phyloP scores from a whole-genome alignment of 73 alveolate species.

The Durusdinium trenchii region DNA sequence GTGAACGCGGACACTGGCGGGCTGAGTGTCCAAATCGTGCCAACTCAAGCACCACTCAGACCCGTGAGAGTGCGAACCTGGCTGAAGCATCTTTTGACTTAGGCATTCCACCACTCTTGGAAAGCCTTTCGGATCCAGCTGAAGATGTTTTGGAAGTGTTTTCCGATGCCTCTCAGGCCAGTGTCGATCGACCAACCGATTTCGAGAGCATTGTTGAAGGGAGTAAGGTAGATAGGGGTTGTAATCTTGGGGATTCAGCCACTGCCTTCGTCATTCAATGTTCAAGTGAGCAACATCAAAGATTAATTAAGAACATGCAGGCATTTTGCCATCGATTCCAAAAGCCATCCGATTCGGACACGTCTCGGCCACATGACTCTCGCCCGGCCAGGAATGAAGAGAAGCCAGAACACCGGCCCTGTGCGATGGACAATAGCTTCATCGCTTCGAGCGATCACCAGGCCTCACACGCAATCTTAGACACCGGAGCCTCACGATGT shows the following conservation, averaged over 20 bases:
- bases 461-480: conserved; percentile 3
- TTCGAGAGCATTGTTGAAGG: no score
- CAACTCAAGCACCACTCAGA: background rate
- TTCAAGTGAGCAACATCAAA: background rate
- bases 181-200: background rate
- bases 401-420: background rate
- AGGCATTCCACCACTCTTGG: background rate
- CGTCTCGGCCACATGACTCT: background rate
- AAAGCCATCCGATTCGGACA: background rate
- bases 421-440: background rate
- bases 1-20: background rate
- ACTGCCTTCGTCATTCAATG: no score
- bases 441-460: background rate
- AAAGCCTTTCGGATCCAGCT: conserved; percentile 2
- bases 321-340: background rate
- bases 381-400: background rate
- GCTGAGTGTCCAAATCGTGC: background rate
- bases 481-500: conserved; percentile 62
- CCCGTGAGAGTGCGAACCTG: background rate
- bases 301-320: no score
- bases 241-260: no score
- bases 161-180: background rate
- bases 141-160: background rate
- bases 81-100: conserved; percentile 6
- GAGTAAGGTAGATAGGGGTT: no score